Evolutionary conservation across 805 yeast species (phyloP).

Genomic region (Pichia sporocuriosa): DNA sequence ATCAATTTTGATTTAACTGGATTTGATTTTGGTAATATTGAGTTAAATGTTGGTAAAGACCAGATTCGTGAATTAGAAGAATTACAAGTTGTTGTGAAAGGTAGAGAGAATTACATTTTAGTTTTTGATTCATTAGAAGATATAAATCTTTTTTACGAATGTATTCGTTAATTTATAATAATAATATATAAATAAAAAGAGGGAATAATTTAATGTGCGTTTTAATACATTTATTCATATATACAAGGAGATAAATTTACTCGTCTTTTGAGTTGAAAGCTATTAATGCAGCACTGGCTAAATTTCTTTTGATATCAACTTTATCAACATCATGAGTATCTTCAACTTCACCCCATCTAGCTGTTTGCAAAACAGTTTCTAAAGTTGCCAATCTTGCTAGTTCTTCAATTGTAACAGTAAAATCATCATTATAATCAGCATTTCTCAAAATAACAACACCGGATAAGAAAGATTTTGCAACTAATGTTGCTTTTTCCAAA

Average conservation of each 20-base stretch:
- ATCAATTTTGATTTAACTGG: conserved; percentile 12
- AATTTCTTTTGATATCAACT: conserved; percentile 77
- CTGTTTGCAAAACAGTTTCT: conserved; percentile 80
- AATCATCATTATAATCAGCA: conserved; percentile 21
- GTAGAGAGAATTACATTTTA: conserved; percentile 7
- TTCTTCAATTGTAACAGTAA: conserved; percentile 50
- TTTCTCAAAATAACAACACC: conserved; percentile 65
- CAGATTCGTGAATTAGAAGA: conserved; percentile 5
- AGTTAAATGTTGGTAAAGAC: neutral
- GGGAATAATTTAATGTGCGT: too few species aligned
- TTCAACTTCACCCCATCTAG: conserved; percentile 96
- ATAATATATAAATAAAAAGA: neutral
- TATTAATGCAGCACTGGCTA: conserved; percentile 69
- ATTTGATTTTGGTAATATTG: conserved; percentile 15
- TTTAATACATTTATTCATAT: too few species aligned
- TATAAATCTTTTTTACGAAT: conserved; percentile 4
- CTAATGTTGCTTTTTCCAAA: conserved; percentile 80
- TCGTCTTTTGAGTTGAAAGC: conserved; percentile 23
- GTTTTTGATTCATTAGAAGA: conserved; percentile 10
- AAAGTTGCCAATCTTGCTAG: conserved; percentile 71
- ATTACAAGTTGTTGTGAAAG: conserved; percentile 4
- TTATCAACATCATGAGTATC: conserved; percentile 98
- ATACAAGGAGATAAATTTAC: neutral
- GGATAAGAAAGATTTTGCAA: conserved; percentile 79
- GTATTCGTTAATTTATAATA: conserved; percentile 1